Percentiles rank a stretch among this genome's conserved stretches.
These are phyloP conservation scores for Multifurca ochricompacta DNA, from an alignment of 768 basidiomycete species.

Conservation along the genomic window DNA sequence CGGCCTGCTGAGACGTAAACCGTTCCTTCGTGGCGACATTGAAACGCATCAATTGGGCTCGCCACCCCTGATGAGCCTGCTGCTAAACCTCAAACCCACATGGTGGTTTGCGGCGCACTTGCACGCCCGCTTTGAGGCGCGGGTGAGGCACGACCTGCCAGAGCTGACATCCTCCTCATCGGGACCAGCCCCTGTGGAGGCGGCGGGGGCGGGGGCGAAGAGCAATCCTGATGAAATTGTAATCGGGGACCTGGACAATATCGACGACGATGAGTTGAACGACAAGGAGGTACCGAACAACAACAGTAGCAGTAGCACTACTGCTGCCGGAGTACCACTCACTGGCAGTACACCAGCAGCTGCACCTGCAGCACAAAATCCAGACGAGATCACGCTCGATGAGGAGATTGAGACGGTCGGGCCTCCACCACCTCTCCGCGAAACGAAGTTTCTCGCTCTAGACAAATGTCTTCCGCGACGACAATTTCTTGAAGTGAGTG, in stretches of 20 bases:
- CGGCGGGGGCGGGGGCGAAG: too few species aligned
- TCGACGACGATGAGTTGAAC: constrained; percentile 27
- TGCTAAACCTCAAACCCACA: constrained; percentile 61
- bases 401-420: constrained; percentile 39
- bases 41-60: constrained; percentile 67
- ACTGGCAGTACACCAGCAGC: too few species aligned
- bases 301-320: too few species aligned
- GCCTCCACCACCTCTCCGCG: constrained; percentile 27
- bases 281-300: not conserved
- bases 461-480: constrained; percentile 70
- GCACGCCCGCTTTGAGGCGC: constrained; percentile 80
- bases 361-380: constrained; percentile 27
- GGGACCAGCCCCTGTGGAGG: not conserved
- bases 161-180: not conserved
- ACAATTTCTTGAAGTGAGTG: constrained; percentile 69
- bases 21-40: constrained; percentile 70
- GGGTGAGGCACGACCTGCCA: constrained; percentile 36
- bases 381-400: constrained; percentile 45
- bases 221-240: constrained; percentile 45
- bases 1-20: constrained; percentile 63
- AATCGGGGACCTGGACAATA: constrained; percentile 38
- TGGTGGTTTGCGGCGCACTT: constrained; percentile 96
- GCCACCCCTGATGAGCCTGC: constrained; percentile 73
- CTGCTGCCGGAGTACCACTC: too few species aligned
- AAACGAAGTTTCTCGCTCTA: constrained; percentile 80